Evolutionary conservation across 2,329 filamentous ascomycete species (phyloP).

Genomic region (Pyrenochaeta sp.): DNA sequence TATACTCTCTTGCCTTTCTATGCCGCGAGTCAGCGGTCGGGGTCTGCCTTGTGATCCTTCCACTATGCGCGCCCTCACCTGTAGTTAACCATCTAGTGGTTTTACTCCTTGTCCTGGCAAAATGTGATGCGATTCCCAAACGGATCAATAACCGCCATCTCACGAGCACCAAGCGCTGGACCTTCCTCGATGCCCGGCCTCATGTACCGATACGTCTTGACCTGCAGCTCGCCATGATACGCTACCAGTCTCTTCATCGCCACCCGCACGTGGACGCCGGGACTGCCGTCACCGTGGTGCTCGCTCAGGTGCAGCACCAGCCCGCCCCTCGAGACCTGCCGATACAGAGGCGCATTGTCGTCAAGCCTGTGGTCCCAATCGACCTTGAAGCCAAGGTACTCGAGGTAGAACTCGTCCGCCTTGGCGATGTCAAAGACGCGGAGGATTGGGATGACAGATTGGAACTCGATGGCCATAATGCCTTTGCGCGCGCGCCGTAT

Average conservation of each 20-base stretch:
- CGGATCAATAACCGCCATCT: conserved; percentile 12
- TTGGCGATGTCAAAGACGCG: conserved; percentile 11
- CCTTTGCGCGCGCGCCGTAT: background rate
- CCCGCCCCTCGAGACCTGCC: conserved; percentile 9
- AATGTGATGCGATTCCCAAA: conserved; percentile 10
- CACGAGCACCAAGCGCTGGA: conserved; percentile 1
- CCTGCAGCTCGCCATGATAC: conserved; percentile 11
- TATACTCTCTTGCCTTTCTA: too few relatives aligned
- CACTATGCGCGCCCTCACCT: too few relatives aligned
- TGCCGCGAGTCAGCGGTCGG: too few relatives aligned
- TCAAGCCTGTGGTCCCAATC: conserved; percentile 9
- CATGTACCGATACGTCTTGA: conserved; percentile 10
- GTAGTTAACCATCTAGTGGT: too few relatives aligned
- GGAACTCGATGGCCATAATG: conserved; percentile 6
- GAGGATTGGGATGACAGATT: conserved; percentile 10
- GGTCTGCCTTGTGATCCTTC: too few relatives aligned
- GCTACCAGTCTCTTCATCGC: conserved; percentile 9
- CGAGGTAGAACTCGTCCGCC: conserved; percentile 11
- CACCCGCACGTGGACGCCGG: conserved; percentile 12
- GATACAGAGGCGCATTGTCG: conserved; percentile 9
- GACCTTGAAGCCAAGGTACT: conserved; percentile 10
- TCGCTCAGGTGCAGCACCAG: conserved; percentile 12
- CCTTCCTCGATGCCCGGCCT: conserved; percentile 11
- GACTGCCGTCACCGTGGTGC: conserved; percentile 13
- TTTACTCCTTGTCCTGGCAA: too few relatives aligned